These are phyloP conservation scores for Symbiodinium natans DNA, from an alignment of 73 alveolate species.

Conservation along the genomic window DNA sequence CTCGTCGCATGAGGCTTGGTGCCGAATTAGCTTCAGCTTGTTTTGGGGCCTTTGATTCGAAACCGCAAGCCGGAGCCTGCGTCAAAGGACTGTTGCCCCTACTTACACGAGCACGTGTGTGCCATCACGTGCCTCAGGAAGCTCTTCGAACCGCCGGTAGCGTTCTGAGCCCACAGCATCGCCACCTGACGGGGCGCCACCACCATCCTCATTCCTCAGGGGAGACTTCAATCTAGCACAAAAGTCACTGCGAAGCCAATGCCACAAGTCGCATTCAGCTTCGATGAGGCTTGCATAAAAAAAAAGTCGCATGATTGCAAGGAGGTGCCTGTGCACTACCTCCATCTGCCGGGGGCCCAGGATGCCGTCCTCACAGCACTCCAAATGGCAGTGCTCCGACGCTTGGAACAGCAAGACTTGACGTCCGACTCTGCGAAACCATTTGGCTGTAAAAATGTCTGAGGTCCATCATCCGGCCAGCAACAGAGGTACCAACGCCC, in stretches of 20 bases:
- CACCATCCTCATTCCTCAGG: neutral
- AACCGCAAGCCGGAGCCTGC: too few relatives aligned
- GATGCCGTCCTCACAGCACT: conserved; percentile 42
- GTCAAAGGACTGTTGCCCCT: too few relatives aligned
- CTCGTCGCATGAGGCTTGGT: too few relatives aligned
- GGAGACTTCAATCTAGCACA: too few relatives aligned
- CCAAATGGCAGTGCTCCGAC: neutral
- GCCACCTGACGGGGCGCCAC: neutral
- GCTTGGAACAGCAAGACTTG: neutral
- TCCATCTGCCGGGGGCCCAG: conserved; percentile 94
- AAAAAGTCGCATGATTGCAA: neutral
- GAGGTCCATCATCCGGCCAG: conserved; percentile 88
- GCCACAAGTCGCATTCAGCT: too few relatives aligned
- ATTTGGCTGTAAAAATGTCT: neutral
- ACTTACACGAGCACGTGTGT: too few relatives aligned
- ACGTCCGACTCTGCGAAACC: neutral
- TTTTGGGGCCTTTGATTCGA: too few relatives aligned
- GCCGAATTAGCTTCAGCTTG: too few relatives aligned
- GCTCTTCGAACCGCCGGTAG: too few relatives aligned
- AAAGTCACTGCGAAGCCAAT: too few relatives aligned
- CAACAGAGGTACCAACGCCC: conserved; percentile 94
- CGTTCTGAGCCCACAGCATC: neutral
- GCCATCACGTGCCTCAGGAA: too few relatives aligned
- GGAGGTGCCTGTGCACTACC: conserved; percentile 52
- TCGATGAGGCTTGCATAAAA: too few relatives aligned